Evolutionary conservation across 2,329 filamentous ascomycete genomes (phyloP).

Genomic region (Fonsecaea erecta): DNA sequence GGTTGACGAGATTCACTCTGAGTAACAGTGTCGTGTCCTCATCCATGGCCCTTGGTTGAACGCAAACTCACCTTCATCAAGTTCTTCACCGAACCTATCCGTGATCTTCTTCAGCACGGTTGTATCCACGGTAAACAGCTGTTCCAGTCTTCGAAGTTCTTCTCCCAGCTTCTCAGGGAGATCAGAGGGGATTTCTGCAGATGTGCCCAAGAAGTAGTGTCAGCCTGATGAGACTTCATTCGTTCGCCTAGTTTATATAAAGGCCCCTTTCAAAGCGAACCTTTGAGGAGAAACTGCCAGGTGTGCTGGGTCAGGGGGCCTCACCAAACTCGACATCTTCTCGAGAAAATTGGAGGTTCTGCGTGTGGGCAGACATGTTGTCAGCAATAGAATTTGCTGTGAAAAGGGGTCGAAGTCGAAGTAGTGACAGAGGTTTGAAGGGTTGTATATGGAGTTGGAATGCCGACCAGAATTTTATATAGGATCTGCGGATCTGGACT

Average conservation of each 20-base stretch:
- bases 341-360: background rate
- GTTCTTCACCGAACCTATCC: conserved; percentile 80
- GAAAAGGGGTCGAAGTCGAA: background rate
- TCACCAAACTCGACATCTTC: background rate
- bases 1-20: conserved; percentile 2
- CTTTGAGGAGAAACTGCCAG: background rate
- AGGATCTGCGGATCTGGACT: background rate
- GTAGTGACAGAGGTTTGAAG: background rate
- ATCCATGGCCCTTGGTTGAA: background rate
- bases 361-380: background rate
- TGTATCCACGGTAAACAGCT: conserved; percentile 73
- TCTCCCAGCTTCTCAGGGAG: conserved; percentile 29
- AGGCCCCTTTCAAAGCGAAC: background rate
- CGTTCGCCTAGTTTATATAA: background rate
- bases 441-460: too few relatives aligned
- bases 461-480: background rate
- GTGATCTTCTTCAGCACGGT: conserved; percentile 82
- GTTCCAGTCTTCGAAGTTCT: conserved; percentile 77
- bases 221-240: background rate
- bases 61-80: conserved; percentile 68
- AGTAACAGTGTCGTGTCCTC: background rate
- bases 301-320: background rate
- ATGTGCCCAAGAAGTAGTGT: background rate
- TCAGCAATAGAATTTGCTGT: background rate
- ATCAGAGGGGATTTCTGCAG: background rate